These are phyloP conservation scores for Eimeria sp. DNA, from an alignment of 169 alveolate species.

Conservation along the genomic window DNA sequence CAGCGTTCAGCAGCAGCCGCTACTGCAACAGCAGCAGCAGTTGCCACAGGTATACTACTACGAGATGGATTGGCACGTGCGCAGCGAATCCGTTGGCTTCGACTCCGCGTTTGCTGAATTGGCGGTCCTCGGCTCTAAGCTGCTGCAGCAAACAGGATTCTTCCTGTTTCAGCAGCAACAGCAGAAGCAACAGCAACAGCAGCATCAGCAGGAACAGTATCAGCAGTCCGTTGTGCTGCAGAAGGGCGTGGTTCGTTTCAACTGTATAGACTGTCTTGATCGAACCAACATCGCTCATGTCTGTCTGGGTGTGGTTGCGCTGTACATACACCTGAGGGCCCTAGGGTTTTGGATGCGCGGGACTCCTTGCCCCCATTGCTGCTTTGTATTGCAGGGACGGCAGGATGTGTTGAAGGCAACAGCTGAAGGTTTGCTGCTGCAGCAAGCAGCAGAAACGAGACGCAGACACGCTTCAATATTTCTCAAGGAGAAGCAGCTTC, in stretches of 20 bases:
- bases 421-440: slow-evolving; percentile 49
- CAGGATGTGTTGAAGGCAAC: slow-evolving; percentile 11
- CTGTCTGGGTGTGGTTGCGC: slow-evolving; percentile 71
- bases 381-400: background rate
- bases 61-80: slow-evolving; percentile 72
- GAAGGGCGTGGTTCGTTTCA: slow-evolving; percentile 97
- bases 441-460: background rate
- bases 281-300: slow-evolving; percentile 94
- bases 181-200: slow-evolving; percentile 49
- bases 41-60: slow-evolving; percentile 34
- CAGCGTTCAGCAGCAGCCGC: slow-evolving; percentile 43
- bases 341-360: background rate
- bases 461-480: background rate
- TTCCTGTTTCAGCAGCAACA: slow-evolving; percentile 64
- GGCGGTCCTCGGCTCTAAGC: slow-evolving; percentile 27
- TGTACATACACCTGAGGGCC: slow-evolving; percentile 75
- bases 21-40: slow-evolving; percentile 57
- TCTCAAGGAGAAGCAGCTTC: slow-evolving; percentile 2
- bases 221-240: slow-evolving; percentile 86
- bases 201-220: background rate
- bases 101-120: slow-evolving; percentile 63
- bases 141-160: slow-evolving; percentile 70
- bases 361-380: slow-evolving; percentile 29
- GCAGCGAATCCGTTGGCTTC: slow-evolving; percentile 56
- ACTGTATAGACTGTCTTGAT: slow-evolving; percentile 99